These are phyloP conservation scores for Diaporthe citriasiana DNA, from an alignment of 2,329 filamentous ascomycete genomes.

Conservation along the genomic window DNA sequence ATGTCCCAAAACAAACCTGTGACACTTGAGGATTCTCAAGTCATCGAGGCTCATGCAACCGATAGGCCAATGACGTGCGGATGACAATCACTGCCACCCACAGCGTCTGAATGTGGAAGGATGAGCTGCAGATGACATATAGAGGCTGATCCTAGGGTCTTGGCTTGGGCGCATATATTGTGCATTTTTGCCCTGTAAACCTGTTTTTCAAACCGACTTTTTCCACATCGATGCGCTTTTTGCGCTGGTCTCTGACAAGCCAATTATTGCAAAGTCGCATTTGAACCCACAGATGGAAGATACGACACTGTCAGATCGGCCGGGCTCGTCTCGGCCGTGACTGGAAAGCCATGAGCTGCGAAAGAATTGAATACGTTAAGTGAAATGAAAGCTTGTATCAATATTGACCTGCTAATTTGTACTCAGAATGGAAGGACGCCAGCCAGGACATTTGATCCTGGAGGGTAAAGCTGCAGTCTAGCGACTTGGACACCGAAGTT, in stretches of 20 bases:
- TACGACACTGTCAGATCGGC: neutral
- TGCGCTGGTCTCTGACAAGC: neutral
- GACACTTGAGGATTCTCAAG: neutral
- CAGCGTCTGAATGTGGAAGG: neutral
- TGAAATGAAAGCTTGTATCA: neutral
- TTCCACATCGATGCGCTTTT: neutral
- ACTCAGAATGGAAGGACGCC: neutral
- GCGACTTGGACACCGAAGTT: neutral
- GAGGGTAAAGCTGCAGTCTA: neutral
- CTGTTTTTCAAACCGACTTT: neutral
- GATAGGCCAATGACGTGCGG: slow-evolving; percentile 24
- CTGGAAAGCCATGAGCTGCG: neutral
- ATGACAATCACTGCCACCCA: slow-evolving; percentile 4
- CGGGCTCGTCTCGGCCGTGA: neutral
- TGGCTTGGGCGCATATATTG: neutral
- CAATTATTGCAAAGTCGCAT: neutral
- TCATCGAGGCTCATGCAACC: neutral
- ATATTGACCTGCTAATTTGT: neutral
- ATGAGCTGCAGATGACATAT: slow-evolving; percentile 3
- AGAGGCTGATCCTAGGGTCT: neutral
- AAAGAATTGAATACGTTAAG: neutral
- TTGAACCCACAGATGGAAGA: neutral
- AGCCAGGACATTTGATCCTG: too few relatives aligned
- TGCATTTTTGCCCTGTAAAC: neutral
- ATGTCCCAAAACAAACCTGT: neutral